Evolutionary conservation across 2,329 filamentous ascomycete species (phyloP).

Genomic region (Neurospora crassa): DNA sequence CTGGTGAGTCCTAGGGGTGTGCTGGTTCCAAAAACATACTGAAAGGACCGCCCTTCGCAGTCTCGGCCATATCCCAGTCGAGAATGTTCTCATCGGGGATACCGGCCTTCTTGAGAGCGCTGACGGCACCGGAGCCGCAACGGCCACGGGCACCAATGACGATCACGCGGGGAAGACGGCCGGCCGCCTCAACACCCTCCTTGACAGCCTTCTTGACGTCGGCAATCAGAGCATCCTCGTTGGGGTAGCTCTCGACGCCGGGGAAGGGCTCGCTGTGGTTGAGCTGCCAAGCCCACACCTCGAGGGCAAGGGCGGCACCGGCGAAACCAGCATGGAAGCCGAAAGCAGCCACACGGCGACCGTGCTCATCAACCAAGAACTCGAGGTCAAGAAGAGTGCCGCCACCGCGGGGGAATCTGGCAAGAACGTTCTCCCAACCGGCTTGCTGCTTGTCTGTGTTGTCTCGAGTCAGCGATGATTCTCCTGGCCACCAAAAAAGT

Average conservation of each 20-base stretch:
- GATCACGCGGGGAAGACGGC: constrained; percentile 62
- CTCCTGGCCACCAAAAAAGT: constrained; percentile 26
- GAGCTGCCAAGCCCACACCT: constrained; percentile 81
- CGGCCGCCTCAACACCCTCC: constrained; percentile 52
- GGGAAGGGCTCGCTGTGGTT: constrained; percentile 49
- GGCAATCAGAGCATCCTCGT: constrained; percentile 62
- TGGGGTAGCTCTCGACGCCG: constrained; percentile 58
- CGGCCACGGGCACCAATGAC: constrained; percentile 79
- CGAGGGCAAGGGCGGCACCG: constrained; percentile 61
- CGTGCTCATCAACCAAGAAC: constrained; percentile 63
- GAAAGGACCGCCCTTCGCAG: constrained; percentile 66
- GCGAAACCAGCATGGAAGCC: constrained; percentile 70
- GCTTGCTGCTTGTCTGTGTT: constrained; percentile 56
- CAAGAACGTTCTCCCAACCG: constrained; percentile 72
- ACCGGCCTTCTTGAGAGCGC: constrained; percentile 67
- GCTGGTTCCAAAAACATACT: constrained; percentile 10
- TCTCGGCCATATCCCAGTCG: constrained; percentile 70
- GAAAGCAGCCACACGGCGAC: constrained; percentile 61
- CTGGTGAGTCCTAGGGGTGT: no score
- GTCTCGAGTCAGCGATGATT: constrained; percentile 49
- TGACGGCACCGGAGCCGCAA: constrained; percentile 76
- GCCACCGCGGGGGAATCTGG: constrained; percentile 65
- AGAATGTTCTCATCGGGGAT: constrained; percentile 58
- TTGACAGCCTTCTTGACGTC: constrained; percentile 66
- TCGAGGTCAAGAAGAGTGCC: constrained; percentile 79